Evolutionary conservation across 1,139 yeast genomes (phyloP).

Genomic region (Suzukiozyma palmioleophila): DNA sequence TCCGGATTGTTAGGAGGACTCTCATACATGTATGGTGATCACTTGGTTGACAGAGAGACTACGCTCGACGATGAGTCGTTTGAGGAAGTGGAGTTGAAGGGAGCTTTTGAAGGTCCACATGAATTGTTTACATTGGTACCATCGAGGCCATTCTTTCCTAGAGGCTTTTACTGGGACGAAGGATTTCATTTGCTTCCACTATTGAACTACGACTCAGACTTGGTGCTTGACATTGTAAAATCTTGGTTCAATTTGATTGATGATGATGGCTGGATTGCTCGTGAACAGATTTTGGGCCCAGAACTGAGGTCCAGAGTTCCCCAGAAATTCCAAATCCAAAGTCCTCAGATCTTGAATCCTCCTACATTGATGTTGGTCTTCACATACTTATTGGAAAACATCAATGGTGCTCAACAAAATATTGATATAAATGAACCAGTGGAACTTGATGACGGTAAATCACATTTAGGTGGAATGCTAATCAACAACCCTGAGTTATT

Average conservation of each 20-base stretch:
- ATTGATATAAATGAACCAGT: conserved; percentile 20
- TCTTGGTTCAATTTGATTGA: conserved; percentile 90
- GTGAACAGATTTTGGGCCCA: conserved; percentile 90
- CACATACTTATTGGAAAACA: conserved; percentile 55
- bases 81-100: conserved; percentile 49
- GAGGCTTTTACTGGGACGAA: conserved; percentile 99
- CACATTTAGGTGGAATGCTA: conserved; percentile 46
- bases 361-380: conserved; percentile 87
- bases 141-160: conserved; percentile 88
- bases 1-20: conserved; percentile 88
- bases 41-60: conserved; percentile 72
- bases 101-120: conserved; percentile 59
- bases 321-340: conserved; percentile 76
- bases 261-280: conserved; percentile 92
- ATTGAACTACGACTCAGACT: conserved; percentile 77
- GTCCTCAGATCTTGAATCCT: conserved; percentile 90
- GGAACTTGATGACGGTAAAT: conserved; percentile 14
- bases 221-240: conserved; percentile 72
- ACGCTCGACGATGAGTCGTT: conserved; percentile 62
- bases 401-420: conserved; percentile 5
- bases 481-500: conserved; percentile 60
- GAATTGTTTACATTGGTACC: conserved; percentile 84
- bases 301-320: conserved; percentile 93
- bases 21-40: conserved; percentile 86
- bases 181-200: conserved; percentile 90